Evolutionary conservation across 768 basidiomycete genomes (phyloP), one percentile per base, ranked within the genome.

Genomic region (Termitomyces sp.): DNA sequence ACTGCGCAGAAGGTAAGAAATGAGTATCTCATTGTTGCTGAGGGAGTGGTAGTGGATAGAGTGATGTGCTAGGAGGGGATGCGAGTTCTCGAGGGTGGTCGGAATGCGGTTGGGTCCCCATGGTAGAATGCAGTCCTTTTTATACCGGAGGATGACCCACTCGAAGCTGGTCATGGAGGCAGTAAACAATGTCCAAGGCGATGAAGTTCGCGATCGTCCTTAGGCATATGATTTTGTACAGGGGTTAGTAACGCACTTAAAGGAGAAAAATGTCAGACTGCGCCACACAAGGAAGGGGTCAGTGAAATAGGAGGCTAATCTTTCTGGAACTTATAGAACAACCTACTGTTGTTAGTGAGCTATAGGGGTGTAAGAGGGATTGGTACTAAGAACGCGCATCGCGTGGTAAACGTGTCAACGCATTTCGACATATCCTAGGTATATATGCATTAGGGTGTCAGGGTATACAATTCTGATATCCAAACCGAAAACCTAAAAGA

Each of bases 391-490:
- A 33, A 16, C 32, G 3, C 16, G 16, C 5, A 32, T 44, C 10
- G 15, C 15, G 20, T 2, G 16, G 47, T 5, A 25, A 16, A 25
- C 23, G 7, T 35, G 11, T n/a, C n/a, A n/a, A n/a, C n/a, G 33
- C 13, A 35, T 15, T 10, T 7, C 29, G 33, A 10, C 11, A n/a
- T 27, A 18, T 20, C 32, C 15, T 15, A 47, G 43, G 18, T 31
- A 31, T 22, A 20, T 29, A 29, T 29, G 10, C 23, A 35, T 47
- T 48, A n/a, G 23, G 22, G 15, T 35, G 35, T 18, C 40, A 38
- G 39, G 56, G 52, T 57, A 50, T 57, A 53, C 29, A 22, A 45
- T 35, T 57, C 18, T 38, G 23, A 29, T 54, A 57, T 53, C 42
- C 52, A 54, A 56, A 35, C 40, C 40, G 13, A 48, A 52, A 60